Conservation (phyloP, 2,329 filamentous ascomycete species). For the Monosporascus sp. region DNA sequence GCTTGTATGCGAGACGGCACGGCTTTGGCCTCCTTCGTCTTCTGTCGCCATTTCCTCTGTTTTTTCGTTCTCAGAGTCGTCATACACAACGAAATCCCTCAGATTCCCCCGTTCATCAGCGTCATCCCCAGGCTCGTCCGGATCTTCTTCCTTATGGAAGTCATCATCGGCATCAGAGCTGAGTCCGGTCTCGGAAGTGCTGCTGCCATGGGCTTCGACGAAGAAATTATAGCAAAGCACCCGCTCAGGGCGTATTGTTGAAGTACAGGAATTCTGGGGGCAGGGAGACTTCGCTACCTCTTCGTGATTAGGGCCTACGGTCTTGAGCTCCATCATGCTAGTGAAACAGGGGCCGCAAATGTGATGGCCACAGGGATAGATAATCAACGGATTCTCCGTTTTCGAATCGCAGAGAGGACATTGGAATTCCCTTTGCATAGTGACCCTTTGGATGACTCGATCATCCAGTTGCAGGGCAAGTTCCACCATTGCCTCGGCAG, state of each 20-base stretch:
- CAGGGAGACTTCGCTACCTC: neutral
- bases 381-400: conserved; percentile 19
- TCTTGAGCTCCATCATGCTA: conserved; percentile 10
- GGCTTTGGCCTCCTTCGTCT: neutral
- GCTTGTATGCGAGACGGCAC: neutral
- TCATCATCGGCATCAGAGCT: conserved; percentile 10
- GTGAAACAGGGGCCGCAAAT: conserved; percentile 24
- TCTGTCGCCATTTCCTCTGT: neutral
- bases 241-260: conserved; percentile 11
- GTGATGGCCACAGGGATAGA: conserved; percentile 26
- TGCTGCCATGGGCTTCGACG: conserved; percentile 11
- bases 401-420: conserved; percentile 19
- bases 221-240: conserved; percentile 22
- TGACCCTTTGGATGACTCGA: conserved; percentile 13
- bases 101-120: conserved; percentile 14
- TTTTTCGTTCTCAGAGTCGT: conserved; percentile 10
- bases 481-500: conserved; percentile 21
- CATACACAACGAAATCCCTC: conserved; percentile 17
- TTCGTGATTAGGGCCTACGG: conserved; percentile 3
- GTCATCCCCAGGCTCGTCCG: neutral
- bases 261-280: conserved; percentile 9
- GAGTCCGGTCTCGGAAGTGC: conserved; percentile 2
- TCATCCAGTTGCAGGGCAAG: conserved; percentile 16
- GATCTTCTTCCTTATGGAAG: neutral
- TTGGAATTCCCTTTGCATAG: conserved; percentile 10